A percentile compares a stretch with the other conserved stretches of the same genome.
Evolutionary conservation across 2,329 filamentous ascomycete genomes (phyloP).

Genomic region (Pseudogymnoascus sp.): DNA sequence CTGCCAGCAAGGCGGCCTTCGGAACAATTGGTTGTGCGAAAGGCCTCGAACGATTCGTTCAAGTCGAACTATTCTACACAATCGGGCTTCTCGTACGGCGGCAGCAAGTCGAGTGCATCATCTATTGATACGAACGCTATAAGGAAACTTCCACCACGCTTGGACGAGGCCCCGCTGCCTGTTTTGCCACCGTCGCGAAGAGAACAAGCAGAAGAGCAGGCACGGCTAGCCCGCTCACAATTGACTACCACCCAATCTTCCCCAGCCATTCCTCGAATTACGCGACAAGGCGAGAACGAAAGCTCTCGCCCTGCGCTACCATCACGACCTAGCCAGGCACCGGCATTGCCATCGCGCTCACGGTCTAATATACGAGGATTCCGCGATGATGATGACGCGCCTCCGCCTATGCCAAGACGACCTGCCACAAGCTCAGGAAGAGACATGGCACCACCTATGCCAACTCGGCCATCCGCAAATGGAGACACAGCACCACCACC

Average conservation of each 20-base stretch:
- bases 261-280: conserved; percentile 29
- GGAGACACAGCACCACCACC: conserved; percentile 22
- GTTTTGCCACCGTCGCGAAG: conserved; percentile 48
- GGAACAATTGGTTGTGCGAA: conserved; percentile 36
- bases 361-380: background rate
- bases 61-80: conserved; percentile 46
- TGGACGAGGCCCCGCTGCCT: conserved; percentile 50
- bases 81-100: conserved; percentile 42
- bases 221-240: conserved; percentile 31
- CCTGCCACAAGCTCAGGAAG: background rate
- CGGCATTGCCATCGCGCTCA: background rate
- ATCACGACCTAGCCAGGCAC: conserved; percentile 18
- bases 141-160: conserved; percentile 48
- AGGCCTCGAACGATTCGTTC: conserved; percentile 52
- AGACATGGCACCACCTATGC: background rate
- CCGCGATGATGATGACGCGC: background rate
- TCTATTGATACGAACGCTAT: conserved; percentile 32
- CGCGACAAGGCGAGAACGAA: conserved; percentile 12
- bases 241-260: conserved; percentile 34
- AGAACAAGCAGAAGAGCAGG: conserved; percentile 40
- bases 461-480: conserved; percentile 12
- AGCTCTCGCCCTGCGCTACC: conserved; percentile 22
- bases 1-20: conserved; percentile 45
- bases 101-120: conserved; percentile 41
- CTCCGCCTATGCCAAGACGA: conserved; percentile 2